These are phyloP conservation scores for Chaetomium cochliodes DNA, from an alignment of 495 filamentous ascomycete genomes.

Conservation along the genomic window DNA sequence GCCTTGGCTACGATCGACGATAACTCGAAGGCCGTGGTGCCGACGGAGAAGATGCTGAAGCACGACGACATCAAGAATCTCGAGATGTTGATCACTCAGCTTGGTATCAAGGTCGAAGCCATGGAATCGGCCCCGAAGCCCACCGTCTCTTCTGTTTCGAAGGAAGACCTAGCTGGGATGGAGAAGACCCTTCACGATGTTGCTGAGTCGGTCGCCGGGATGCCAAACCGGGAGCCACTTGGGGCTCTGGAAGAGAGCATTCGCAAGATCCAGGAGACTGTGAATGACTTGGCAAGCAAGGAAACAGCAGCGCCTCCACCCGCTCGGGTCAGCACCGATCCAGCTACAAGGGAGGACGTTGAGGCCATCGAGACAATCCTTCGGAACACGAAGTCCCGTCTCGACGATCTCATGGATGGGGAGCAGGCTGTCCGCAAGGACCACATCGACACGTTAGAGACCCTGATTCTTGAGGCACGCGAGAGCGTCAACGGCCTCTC, in stretches of 20 bases:
- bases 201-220: slow-evolving; percentile 59
- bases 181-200: slow-evolving; percentile 47
- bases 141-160: slow-evolving; percentile 39
- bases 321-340: slow-evolving; percentile 36
- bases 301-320: slow-evolving; percentile 28
- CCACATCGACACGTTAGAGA: slow-evolving; percentile 71
- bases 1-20: slow-evolving; percentile 48
- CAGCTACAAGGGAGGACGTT: slow-evolving; percentile 69
- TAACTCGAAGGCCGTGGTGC: slow-evolving; percentile 34
- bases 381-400: slow-evolving; percentile 74
- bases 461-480: slow-evolving; percentile 66
- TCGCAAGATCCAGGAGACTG: slow-evolving; percentile 40
- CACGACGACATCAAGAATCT: slow-evolving; percentile 77
- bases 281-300: slow-evolving; percentile 32
- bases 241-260: slow-evolving; percentile 29
- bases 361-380: slow-evolving; percentile 87
- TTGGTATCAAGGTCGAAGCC: slow-evolving; percentile 79
- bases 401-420: slow-evolving; percentile 74
- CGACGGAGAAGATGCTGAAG: slow-evolving; percentile 49
- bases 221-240: slow-evolving; percentile 46
- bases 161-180: slow-evolving; percentile 44
- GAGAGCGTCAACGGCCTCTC: slow-evolving; percentile 62
- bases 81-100: slow-evolving; percentile 74
- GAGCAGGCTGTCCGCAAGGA: slow-evolving; percentile 64
- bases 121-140: slow-evolving; percentile 62